Percentiles rank a stretch among this genome's conserved stretches.
These are phyloP conservation scores for Linaria vulgaris DNA, from an alignment of 257 asterid species.

Conservation along the genomic window DNA sequence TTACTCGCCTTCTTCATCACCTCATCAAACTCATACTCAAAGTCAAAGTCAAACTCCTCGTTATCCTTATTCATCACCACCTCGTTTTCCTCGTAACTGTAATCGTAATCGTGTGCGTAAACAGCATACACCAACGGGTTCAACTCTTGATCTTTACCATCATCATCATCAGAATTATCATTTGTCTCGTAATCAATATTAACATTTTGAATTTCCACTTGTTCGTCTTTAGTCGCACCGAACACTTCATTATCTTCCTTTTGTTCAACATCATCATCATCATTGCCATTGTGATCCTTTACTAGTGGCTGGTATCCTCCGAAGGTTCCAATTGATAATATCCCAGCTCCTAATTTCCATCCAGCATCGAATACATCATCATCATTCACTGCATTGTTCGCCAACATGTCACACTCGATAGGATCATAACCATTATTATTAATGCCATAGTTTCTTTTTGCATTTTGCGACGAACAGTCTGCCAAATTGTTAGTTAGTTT, in stretches of 20 bases:
- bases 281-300: constrained; percentile 16
- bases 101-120: constrained; percentile 11
- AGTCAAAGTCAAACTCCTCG: not conserved
- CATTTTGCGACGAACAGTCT: constrained; percentile 39
- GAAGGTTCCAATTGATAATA: constrained; percentile 66
- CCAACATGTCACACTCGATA: no score
- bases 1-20: constrained; percentile 29
- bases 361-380: constrained; percentile 24
- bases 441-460: not conserved
- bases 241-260: constrained; percentile 17
- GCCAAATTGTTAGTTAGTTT: constrained; percentile 2
- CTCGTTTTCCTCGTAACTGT: constrained; percentile 4
- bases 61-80: not conserved
- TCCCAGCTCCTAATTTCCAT: constrained; percentile 51
- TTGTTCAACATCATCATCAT: not conserved
- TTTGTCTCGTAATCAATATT: no score
- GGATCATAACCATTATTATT: constrained; percentile 7
- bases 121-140: constrained; percentile 31
- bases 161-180: not conserved
- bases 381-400: constrained; percentile 29
- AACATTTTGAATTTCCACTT: no score
- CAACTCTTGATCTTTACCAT: constrained; percentile 15
- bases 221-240: no score
- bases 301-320: constrained; percentile 51
- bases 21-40: constrained; percentile 20